These are phyloP conservation scores for Eremothecium cymbalariae DNA, from an alignment of 1,139 yeast genomes.

Conservation along the genomic window DNA sequence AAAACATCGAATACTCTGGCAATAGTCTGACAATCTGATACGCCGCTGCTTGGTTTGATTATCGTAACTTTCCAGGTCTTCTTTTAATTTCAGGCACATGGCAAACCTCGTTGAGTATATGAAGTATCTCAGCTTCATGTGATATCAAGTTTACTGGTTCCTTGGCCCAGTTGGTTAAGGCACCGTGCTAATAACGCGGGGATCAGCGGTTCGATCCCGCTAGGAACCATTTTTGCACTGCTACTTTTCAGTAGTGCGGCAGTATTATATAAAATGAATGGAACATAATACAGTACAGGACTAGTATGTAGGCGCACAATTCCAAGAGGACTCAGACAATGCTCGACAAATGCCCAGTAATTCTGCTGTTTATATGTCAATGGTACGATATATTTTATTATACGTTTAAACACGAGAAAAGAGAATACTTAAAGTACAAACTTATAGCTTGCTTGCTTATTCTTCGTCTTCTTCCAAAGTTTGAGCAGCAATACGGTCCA, in stretches of 20 bases:
- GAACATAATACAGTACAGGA: no score
- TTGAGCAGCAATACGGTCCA: conserved; percentile 99
- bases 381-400: conserved; percentile 6
- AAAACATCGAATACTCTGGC: no score
- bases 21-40: no score
- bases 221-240: conserved; percentile 21
- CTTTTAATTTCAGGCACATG: no score
- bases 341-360: no score
- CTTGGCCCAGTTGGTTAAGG: conserved; percentile 32
- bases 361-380: no score
- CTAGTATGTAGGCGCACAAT: no score
- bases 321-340: no score
- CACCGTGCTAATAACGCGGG: conserved; percentile 30
- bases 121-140: no score
- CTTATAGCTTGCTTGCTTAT: conserved; percentile 13
- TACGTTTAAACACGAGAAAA: conserved; percentile 6
- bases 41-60: no score
- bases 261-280: not conserved
- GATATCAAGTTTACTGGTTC: conserved; percentile 15
- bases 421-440: conserved; percentile 6
- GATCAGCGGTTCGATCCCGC: conserved; percentile 27
- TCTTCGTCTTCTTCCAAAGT: conserved; percentile 89
- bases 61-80: no score
- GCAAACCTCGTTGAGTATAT: no score
- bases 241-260: conserved; percentile 6